Base-by-base conservation (phyloP, 2,329 filamentous ascomycete genomes). In the Verticillium klebahnii region DNA sequence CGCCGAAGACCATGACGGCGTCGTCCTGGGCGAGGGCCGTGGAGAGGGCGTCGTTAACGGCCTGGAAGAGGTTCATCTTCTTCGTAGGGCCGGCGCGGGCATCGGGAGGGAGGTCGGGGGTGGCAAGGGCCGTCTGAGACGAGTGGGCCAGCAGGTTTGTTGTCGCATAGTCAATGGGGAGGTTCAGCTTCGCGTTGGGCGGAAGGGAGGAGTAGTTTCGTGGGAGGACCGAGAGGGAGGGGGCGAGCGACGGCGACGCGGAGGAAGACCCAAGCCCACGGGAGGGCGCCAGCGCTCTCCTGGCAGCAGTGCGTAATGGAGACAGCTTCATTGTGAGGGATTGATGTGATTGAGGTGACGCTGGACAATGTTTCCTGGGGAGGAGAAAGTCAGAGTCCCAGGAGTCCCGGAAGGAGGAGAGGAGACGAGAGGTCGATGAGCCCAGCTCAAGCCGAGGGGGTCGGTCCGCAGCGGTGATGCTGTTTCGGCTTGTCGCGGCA, bases 61-160 rank as follows among this genome's bases (percentile, higher is more conserved):
- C 89, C 74, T 96, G 92, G 78, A 95, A 97, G 40, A 97, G 84
- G 77, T 98, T 98, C 83, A 96, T 90, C 67, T 91, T 90, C 73
- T 92, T 92, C 2, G 92, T 94, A 1, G 88, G 83, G 56, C 88
- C 86, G 72, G 87, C 87, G 66, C 84, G 85, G 34, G 87, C 81
- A 23, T 88, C 81, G 36, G 80, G 72, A 0, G 91, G 82, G 5
- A 98, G 85, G 70, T 96, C 92, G 5, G 85, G 80, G 70, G 89
- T 89, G 57, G 82, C 77, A 19, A 96, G 83, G 8, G 92, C 87
- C 1, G 87, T 79, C 67, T 91, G 88, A 2, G 93, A 83, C 29
- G 86, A 90, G 73, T 97, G 95, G 62, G 92, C 85, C 32, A 99
- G 84, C 50, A 98, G 78, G 15, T 92, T 84, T 1, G 90, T 96